Evolutionary conservation across 106 monocot genomes (phyloP).

Genomic region (Amphibolis antarctica): DNA sequence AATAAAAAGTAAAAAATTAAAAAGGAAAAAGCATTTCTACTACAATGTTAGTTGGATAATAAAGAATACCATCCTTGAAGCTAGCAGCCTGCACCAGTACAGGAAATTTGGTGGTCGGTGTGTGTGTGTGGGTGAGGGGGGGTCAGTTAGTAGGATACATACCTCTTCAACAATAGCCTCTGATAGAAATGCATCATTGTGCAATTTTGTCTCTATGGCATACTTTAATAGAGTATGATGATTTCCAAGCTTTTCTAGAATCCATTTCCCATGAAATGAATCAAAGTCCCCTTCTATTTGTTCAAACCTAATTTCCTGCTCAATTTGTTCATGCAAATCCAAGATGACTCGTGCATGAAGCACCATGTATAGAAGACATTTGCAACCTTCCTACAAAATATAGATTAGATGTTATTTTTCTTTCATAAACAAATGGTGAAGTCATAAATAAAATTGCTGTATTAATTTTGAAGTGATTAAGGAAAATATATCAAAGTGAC

Average conservation of each 20-base stretch:
- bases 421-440: not conserved
- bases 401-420: constrained; percentile 1
- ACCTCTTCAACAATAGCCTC: constrained; percentile 94
- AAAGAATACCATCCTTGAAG: no score
- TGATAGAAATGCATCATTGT: constrained; percentile 74
- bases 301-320: constrained; percentile 73
- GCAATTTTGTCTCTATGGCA: constrained; percentile 82
- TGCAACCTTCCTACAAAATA: constrained; percentile 78
- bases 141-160: not conserved
- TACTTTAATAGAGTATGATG: constrained; percentile 81
- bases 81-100: no score
- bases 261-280: constrained; percentile 80
- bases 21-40: no score
- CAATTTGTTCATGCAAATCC: constrained; percentile 66
- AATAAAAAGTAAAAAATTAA: no score
- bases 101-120: no score
- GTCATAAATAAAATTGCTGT: not conserved
- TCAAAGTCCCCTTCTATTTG: constrained; percentile 96
- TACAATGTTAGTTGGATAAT: no score
- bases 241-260: constrained; percentile 82
- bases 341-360: constrained; percentile 89
- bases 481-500: not conserved
- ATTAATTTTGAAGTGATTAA: not conserved
- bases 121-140: no score
- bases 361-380: constrained; percentile 88